phyloP scores from a whole-genome alignment of 2,329 filamentous ascomycete species.

The Penicillium verrucosum region DNA sequence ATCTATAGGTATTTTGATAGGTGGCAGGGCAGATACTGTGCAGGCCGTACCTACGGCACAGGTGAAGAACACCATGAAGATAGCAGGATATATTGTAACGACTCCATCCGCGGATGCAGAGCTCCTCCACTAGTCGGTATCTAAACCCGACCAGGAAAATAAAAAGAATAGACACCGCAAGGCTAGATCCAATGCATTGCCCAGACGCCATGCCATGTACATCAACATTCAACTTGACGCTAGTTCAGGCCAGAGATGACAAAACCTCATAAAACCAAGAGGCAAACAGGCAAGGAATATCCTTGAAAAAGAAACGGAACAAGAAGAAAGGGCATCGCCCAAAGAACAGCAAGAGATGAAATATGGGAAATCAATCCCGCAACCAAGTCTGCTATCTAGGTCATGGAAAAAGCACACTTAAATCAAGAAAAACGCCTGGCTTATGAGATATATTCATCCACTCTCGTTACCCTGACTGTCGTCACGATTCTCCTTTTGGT shows the following conservation, averaged over 20 bases:
- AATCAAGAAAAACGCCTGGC: slow-evolving; percentile 9
- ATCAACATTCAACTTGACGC: slow-evolving; percentile 9
- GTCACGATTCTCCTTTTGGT: slow-evolving; percentile 32
- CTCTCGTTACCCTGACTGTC: slow-evolving; percentile 25
- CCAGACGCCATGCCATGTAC: slow-evolving; percentile 28
- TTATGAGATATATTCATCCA: slow-evolving; percentile 13
- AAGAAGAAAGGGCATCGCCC: slow-evolving; percentile 16
- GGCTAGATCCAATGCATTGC: slow-evolving; percentile 24
- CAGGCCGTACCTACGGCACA: neutral
- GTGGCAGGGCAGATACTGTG: neutral
- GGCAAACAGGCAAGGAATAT: slow-evolving; percentile 5
- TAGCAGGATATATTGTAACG: slow-evolving; percentile 14
- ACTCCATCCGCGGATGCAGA: neutral
- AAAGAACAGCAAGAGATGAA: slow-evolving; percentile 9
- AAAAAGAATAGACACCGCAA: slow-evolving; percentile 5
- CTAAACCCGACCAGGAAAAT: slow-evolving; percentile 11
- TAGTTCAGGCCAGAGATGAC: slow-evolving; percentile 8
- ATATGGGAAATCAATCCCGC: slow-evolving; percentile 8
- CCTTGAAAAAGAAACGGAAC: slow-evolving; percentile 1
- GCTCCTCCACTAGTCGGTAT: neutral
- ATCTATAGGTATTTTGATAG: neutral
- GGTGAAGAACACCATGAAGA: neutral
- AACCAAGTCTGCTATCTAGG: slow-evolving; percentile 22
- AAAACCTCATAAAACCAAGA: slow-evolving; percentile 13
- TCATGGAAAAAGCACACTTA: slow-evolving; percentile 7